A percentile compares a stretch with the other conserved stretches of the same genome.
Evolutionary conservation across 2,329 filamentous ascomycete species (phyloP).

Genomic region (Aspergillus ustus): DNA sequence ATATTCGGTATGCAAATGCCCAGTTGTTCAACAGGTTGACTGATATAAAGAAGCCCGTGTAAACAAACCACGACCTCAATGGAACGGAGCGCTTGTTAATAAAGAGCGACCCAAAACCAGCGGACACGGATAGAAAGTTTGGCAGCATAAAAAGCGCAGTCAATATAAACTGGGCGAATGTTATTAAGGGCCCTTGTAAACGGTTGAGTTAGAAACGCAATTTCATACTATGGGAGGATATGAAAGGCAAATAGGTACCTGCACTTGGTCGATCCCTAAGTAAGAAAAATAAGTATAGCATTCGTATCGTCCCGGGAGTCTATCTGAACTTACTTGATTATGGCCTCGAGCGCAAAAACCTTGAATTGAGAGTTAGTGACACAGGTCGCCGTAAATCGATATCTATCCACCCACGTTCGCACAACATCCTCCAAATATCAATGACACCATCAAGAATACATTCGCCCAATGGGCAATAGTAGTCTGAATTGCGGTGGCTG

Average conservation of each 20-base stretch:
- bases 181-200: slow-evolving; percentile 74
- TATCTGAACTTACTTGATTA: slow-evolving; percentile 76
- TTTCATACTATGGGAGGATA: neutral
- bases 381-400: slow-evolving; percentile 13
- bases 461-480: slow-evolving; percentile 65
- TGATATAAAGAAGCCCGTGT: slow-evolving; percentile 86
- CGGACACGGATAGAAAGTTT: slow-evolving; percentile 70
- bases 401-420: slow-evolving; percentile 71
- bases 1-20: slow-evolving; percentile 96
- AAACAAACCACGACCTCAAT: slow-evolving; percentile 80
- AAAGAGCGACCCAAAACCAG: slow-evolving; percentile 68
- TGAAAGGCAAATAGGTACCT: slow-evolving; percentile 57
- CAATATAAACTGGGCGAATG: slow-evolving; percentile 86
- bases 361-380: slow-evolving; percentile 45
- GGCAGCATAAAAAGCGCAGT: slow-evolving; percentile 79
- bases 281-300: slow-evolving; percentile 17
- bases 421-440: slow-evolving; percentile 96
- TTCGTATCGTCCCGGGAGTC: neutral
- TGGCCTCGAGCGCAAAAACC: slow-evolving; percentile 95
- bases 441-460: slow-evolving; percentile 69
- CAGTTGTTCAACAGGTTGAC: slow-evolving; percentile 98
- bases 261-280: slow-evolving; percentile 78
- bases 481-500: slow-evolving; percentile 36
- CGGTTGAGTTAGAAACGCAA: slow-evolving; percentile 3
- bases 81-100: slow-evolving; percentile 80